phyloP scores from a whole-genome alignment of 352 stramenopile species.

The Globisporangium barbulae region DNA sequence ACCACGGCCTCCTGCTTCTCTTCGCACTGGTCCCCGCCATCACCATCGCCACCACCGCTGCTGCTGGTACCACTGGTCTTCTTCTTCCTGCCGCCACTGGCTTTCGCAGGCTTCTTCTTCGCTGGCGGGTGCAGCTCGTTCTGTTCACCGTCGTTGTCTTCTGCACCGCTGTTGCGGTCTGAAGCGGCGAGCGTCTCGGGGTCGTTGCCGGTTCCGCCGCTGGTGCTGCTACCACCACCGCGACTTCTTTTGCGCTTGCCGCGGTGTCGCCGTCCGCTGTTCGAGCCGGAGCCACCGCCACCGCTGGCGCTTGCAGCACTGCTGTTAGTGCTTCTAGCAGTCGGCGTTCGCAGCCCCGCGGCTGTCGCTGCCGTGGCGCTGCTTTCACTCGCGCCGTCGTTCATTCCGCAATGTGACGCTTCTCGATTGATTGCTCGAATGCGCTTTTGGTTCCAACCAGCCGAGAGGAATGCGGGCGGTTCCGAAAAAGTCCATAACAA shows the following conservation, averaged over 20 bases:
- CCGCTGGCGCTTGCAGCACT: background rate
- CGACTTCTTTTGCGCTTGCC: slow-evolving; percentile 39
- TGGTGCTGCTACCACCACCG: background rate
- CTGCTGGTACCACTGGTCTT: background rate
- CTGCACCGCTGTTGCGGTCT: background rate
- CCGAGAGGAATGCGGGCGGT: background rate
- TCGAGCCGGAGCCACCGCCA: slow-evolving; percentile 1
- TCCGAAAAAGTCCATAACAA: too few relatives aligned
- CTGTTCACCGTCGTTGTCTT: slow-evolving; percentile 1
- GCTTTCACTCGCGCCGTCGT: slow-evolving; percentile 4
- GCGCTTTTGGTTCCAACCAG: background rate
- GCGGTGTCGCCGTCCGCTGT: slow-evolving; percentile 12
- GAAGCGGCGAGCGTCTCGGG: background rate
- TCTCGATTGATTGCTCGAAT: slow-evolving; percentile 7
- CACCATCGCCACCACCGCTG: background rate
- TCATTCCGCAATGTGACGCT: slow-evolving; percentile 6
- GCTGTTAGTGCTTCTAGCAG: background rate
- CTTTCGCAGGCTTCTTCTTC: slow-evolving; percentile 10
- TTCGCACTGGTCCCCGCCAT: slow-evolving; percentile 11
- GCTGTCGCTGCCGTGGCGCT: background rate
- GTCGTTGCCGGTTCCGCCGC: background rate
- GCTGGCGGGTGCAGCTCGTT: background rate
- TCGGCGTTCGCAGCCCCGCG: background rate
- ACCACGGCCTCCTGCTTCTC: slow-evolving; percentile 6
- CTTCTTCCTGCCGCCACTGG: background rate